phyloP scores from a whole-genome alignment of 176 grass and related monocot genomes.

The Musa troglodytarum region DNA sequence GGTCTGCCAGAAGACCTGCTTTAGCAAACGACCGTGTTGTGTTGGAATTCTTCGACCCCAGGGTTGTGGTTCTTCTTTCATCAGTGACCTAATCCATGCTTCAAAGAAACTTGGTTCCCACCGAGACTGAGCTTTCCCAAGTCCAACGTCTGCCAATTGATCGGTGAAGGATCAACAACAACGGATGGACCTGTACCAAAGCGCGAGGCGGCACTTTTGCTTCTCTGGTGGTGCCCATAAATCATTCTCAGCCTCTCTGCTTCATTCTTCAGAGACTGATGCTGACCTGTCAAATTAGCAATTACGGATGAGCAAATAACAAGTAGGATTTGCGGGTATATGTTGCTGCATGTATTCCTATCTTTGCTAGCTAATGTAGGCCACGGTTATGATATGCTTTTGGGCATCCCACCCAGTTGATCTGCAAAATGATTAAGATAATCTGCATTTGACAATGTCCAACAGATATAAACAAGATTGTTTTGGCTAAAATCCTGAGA shows the following conservation, averaged over 20 bases:
- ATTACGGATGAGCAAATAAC: neutral
- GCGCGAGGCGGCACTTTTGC: constrained; percentile 59
- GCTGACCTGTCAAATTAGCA: constrained; percentile 37
- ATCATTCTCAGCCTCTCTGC: constrained; percentile 66
- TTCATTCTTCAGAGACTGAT: constrained; percentile 74
- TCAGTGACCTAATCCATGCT: constrained; percentile 32
- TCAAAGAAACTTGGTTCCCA: constrained; percentile 20
- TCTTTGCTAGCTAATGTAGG: too few relatives aligned
- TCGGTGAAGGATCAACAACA: constrained; percentile 13
- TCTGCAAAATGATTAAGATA: neutral
- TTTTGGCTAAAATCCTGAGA: too few relatives aligned
- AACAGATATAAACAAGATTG: too few relatives aligned
- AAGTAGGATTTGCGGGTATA: too few relatives aligned
- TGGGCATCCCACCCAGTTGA: neutral
- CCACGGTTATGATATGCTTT: too few relatives aligned
- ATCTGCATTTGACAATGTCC: too few relatives aligned
- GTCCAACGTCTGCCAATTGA: constrained; percentile 67
- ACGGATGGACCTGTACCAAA: constrained; percentile 7
- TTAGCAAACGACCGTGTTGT: neutral
- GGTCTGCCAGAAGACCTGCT: too few relatives aligned
- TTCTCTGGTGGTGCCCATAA: constrained; percentile 54
- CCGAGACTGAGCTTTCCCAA: constrained; percentile 63
- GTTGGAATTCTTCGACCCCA: neutral
- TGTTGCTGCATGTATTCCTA: too few relatives aligned
- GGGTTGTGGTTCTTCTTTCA: neutral